These are phyloP conservation scores for Chlamydomonas asymmetrica DNA, from an alignment of 139 green algal genomes.

Conservation along the genomic window DNA sequence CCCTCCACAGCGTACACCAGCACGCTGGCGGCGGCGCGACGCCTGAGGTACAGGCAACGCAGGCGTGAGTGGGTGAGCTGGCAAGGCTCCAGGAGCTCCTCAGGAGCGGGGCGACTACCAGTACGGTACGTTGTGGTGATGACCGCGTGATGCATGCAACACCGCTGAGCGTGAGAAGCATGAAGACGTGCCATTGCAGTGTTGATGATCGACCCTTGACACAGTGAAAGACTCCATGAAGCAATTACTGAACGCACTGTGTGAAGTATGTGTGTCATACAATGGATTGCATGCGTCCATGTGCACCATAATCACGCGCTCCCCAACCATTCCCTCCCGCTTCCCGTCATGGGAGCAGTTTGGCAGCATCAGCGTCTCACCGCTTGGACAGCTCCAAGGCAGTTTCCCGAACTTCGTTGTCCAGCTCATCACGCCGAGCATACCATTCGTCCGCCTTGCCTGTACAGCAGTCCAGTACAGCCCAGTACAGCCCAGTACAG, in stretches of 20 bases:
- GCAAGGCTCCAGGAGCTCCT: constrained; percentile 13
- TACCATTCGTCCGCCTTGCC: constrained; percentile 34
- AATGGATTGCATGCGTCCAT: too few species aligned
- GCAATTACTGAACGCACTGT: too few species aligned
- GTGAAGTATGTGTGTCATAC: too few species aligned
- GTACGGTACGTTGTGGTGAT: too few species aligned
- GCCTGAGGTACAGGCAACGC: neutral
- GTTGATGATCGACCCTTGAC: too few species aligned
- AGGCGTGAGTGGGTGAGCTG: neutral
- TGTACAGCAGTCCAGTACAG: constrained; percentile 14
- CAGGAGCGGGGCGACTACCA: too few species aligned
- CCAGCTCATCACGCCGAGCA: constrained; percentile 3
- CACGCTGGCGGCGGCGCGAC: constrained; percentile 47
- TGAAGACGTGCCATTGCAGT: too few species aligned
- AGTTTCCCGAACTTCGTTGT: neutral
- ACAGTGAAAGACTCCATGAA: too few species aligned
- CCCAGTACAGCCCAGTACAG: neutral
- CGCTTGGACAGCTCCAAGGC: constrained; percentile 21
- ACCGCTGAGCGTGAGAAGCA: too few species aligned
- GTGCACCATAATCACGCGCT: too few species aligned
- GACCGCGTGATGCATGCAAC: too few species aligned
- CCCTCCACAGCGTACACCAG: constrained; percentile 62
- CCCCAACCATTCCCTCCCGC: neutral
- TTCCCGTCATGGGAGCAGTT: constrained; percentile 20
- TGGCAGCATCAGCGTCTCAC: neutral